These are phyloP conservation scores for Trebouxia sp. DNA, from an alignment of 139 green algal genomes.

Conservation along the genomic window DNA sequence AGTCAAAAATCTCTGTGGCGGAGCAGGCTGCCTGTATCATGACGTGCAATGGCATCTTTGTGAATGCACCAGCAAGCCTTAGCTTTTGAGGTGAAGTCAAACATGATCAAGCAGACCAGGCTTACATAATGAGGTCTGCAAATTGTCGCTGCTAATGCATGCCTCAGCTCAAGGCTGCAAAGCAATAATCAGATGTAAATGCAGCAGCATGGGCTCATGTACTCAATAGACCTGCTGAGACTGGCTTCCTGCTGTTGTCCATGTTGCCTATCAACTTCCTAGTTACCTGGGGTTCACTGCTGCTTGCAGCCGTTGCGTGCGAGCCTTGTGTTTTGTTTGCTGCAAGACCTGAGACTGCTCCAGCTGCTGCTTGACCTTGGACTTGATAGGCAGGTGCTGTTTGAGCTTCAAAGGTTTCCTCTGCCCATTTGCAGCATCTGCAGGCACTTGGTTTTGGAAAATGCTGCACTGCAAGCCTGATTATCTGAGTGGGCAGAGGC, in stretches of 20 bases:
- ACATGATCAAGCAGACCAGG: conserved; percentile 14
- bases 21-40: neutral
- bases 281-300: conserved; percentile 23
- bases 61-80: neutral
- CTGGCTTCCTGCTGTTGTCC: too few relatives aligned
- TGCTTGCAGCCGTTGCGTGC: conserved; percentile 4
- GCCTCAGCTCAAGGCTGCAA: neutral
- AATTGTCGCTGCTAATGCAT: neutral
- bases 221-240: neutral
- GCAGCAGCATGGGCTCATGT: neutral
- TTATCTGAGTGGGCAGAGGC: neutral
- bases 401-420: neutral
- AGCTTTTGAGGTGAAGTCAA: conserved; percentile 20
- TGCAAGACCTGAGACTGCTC: conserved; percentile 31
- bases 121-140: neutral
- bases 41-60: neutral
- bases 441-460: neutral
- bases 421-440: neutral
- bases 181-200: neutral
- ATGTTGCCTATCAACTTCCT: too few relatives aligned
- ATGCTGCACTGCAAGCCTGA: neutral
- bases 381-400: conserved; percentile 1
- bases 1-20: neutral
- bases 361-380: conserved; percentile 35
- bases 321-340: conserved; percentile 19